Conservation (phyloP, 129 eudicot species). For the Glebionis coronaria region DNA sequence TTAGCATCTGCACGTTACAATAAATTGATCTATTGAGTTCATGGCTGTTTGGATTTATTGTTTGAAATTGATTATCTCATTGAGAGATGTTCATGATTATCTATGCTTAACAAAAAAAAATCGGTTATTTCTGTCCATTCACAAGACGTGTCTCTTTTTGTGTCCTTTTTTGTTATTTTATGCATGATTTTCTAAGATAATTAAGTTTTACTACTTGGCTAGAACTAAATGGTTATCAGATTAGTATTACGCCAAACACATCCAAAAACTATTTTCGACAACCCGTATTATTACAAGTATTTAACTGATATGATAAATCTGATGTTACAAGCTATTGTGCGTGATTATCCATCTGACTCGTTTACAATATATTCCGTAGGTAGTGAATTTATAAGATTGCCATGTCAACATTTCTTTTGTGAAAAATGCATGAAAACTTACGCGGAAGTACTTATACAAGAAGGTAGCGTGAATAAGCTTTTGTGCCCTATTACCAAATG, state of each 20-base stretch:
- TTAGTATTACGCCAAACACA: neutral
- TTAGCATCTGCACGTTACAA: neutral
- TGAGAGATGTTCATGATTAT: no score
- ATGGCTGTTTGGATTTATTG: neutral
- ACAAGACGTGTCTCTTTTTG: no score
- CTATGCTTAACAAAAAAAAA: no score
- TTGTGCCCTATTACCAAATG: constrained; percentile 75
- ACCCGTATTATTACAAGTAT: neutral
- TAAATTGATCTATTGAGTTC: neutral
- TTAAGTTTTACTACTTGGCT: neutral
- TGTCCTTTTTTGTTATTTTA: neutral
- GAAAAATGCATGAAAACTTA: constrained; percentile 75
- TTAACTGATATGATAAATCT: neutral
- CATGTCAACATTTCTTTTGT: constrained; percentile 93
- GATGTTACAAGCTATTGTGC: neutral
- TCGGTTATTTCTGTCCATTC: no score
- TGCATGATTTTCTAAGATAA: neutral
- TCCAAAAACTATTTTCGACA: neutral
- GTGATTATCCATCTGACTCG: neutral
- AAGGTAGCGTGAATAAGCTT: constrained; percentile 66
- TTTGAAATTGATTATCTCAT: neutral
- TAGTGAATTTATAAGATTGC: constrained; percentile 66
- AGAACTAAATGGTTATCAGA: neutral
- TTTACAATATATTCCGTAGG: constrained; percentile 36
- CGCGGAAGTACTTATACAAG: constrained; percentile 52